Conservation (phyloP, 129 eudicot species). For the Escallonia herrerae region DNA sequence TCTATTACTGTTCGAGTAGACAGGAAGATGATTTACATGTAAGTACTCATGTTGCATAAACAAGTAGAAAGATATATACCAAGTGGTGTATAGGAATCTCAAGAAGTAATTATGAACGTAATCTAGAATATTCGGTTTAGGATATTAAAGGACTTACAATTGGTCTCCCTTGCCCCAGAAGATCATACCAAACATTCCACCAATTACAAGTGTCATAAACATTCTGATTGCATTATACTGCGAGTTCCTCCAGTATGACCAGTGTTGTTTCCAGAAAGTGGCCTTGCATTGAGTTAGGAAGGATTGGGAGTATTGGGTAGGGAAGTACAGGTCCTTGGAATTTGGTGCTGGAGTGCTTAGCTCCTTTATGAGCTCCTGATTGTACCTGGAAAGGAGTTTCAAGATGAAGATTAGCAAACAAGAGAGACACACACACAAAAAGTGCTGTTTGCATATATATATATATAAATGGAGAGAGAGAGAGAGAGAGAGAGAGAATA, state of each 20-base stretch:
- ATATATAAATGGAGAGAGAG: too few species aligned
- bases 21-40: too few species aligned
- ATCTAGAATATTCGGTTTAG: too few species aligned
- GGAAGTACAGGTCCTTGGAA: slow-evolving; percentile 30
- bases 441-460: too few species aligned
- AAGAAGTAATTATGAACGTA: too few species aligned
- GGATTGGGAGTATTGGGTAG: slow-evolving; percentile 24
- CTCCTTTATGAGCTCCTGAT: slow-evolving; percentile 24
- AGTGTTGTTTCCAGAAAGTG: slow-evolving; percentile 47
- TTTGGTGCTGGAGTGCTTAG: slow-evolving; percentile 24
- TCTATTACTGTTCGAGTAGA: slow-evolving; percentile 20
- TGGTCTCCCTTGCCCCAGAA: slow-evolving; percentile 30
- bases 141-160: slow-evolving; percentile 16
- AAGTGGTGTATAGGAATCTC: too few species aligned
- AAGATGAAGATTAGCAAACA: too few species aligned
- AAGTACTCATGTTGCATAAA: too few species aligned
- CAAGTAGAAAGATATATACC: too few species aligned
- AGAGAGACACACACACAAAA: not conserved
- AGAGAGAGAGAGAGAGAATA: not conserved
- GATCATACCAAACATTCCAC: slow-evolving; percentile 33
- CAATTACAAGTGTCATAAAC: slow-evolving; percentile 28
- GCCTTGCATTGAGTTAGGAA: slow-evolving; percentile 36
- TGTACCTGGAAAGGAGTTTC: slow-evolving; percentile 9
- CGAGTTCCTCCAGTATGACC: slow-evolving; percentile 51
- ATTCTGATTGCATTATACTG: slow-evolving; percentile 35